Conservation (phyloP, 164 flowering plant species). For the Stephania yunnanensis region DNA sequence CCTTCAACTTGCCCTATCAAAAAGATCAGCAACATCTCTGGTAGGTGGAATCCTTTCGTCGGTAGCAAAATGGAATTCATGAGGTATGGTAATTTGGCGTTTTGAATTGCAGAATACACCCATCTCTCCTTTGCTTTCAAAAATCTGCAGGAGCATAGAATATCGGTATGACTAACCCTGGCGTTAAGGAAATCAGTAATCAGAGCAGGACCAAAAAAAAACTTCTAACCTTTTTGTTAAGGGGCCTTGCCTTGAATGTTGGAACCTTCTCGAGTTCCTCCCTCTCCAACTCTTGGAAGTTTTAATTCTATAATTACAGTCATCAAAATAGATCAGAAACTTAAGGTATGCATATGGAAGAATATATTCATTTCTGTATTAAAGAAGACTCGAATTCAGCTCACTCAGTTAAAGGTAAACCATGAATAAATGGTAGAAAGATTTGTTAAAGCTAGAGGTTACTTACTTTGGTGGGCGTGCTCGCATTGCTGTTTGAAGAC, state of each 20-base stretch:
- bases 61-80: conserved; percentile 89
- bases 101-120: conserved; percentile 67
- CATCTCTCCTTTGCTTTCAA: conserved; percentile 83
- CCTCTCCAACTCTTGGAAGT: conserved; percentile 68
- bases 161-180: neutral
- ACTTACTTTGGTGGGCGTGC: conserved; percentile 63
- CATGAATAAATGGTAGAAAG: neutral
- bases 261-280: conserved; percentile 78
- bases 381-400: neutral
- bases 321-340: neutral
- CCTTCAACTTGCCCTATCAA: conserved; percentile 61
- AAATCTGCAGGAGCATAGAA: conserved; percentile 43
- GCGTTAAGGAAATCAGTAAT: neutral
- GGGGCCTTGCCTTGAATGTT: conserved; percentile 86
- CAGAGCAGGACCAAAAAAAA: neutral
- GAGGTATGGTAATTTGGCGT: conserved; percentile 65
- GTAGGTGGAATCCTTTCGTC: conserved; percentile 71
- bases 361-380: neutral
- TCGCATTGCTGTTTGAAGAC: conserved; percentile 69
- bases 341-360: neutral
- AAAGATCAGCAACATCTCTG: conserved; percentile 43
- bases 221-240: conserved; percentile 71
- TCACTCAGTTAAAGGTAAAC: neutral
- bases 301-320: conserved; percentile 30
- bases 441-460: neutral